A percentile compares a stretch with the other conserved stretches of the same genome.
Evolutionary conservation across 495 filamentous ascomycete species (phyloP).

Genomic region (Aspergillus asperescens): DNA sequence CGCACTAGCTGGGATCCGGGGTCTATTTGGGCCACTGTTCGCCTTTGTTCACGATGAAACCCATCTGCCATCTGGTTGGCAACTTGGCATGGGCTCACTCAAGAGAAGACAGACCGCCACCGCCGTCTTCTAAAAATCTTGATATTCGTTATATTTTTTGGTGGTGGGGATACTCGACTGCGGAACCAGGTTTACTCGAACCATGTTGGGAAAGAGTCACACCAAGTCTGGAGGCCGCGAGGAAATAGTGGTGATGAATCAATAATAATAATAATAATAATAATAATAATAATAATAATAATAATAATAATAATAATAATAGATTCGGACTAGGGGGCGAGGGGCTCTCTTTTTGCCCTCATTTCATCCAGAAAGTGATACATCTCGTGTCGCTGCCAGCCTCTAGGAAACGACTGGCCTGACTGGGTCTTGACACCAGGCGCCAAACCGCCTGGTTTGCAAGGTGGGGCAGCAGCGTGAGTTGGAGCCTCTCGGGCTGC

Average conservation of each 20-base stretch:
- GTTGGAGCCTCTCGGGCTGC: conserved; percentile 6
- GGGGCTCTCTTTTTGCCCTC: background rate
- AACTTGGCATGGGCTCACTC: background rate
- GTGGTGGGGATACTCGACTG: background rate
- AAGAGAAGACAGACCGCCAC: background rate
- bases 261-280: too few relatives aligned
- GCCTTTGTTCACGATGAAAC: conserved; percentile 19
- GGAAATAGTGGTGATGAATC: background rate
- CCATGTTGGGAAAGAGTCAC: background rate
- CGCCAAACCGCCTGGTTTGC: conserved; percentile 13
- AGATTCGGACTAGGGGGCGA: background rate
- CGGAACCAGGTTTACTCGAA: background rate
- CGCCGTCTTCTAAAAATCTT: background rate
- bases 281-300: too few relatives aligned
- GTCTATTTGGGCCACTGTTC: conserved; percentile 17
- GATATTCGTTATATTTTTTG: background rate
- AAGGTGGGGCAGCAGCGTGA: conserved; percentile 9
- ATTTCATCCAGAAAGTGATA: conserved; percentile 15
- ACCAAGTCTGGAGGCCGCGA: background rate
- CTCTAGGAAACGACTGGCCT: conserved; percentile 8
- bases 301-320: background rate
- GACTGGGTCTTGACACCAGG: conserved; percentile 13
- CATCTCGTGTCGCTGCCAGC: conserved; percentile 14
- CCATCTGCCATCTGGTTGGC: background rate
- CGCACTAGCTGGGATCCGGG: conserved; percentile 22